A percentile compares a stretch with the other conserved stretches of the same genome.
Conservation (phyloP, 164 flowering plant genomes). For the grape (Vitis vinifera) region DNA sequence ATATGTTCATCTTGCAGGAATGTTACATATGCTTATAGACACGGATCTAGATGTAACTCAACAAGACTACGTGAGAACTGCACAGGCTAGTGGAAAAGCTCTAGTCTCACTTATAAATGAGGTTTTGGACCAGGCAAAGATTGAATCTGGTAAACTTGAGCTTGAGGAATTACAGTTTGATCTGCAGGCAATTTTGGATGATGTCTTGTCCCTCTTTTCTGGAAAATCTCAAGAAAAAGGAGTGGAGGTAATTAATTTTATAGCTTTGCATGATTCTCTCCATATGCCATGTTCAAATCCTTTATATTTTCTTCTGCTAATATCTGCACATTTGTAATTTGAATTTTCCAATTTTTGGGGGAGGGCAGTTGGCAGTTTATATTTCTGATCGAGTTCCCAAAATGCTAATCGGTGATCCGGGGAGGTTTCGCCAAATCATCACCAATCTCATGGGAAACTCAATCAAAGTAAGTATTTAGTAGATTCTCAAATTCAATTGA, state of each 20-base stretch:
- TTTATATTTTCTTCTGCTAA: background rate
- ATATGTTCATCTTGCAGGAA: slow-evolving; percentile 48
- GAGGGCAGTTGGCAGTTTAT: slow-evolving; percentile 75
- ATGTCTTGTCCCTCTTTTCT: slow-evolving; percentile 88
- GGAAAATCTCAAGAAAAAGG: slow-evolving; percentile 91
- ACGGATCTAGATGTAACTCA: slow-evolving; percentile 88
- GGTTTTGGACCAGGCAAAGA: slow-evolving; percentile 95
- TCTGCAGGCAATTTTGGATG: slow-evolving; percentile 77
- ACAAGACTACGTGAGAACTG: slow-evolving; percentile 87
- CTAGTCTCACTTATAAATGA: slow-evolving; percentile 88
- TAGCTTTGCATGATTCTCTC: background rate
- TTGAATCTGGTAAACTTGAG: slow-evolving; percentile 95
- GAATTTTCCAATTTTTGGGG: slow-evolving; percentile 15
- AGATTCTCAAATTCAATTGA: background rate
- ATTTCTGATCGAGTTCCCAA: slow-evolving; percentile 86
- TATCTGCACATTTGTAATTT: slow-evolving; percentile 10
- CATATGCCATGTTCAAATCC: background rate
- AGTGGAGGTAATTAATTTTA: slow-evolving; percentile 62
- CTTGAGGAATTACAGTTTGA: slow-evolving; percentile 84
- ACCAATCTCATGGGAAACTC: slow-evolving; percentile 97
- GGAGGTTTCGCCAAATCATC: slow-evolving; percentile 89
- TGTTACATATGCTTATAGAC: slow-evolving; percentile 95
- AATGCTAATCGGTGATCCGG: slow-evolving; percentile 83
- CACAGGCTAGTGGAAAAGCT: slow-evolving; percentile 91
- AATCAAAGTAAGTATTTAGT: slow-evolving; percentile 63